phyloP scores from a whole-genome alignment of 805 yeast species.

The Saturnispora hagleri region DNA sequence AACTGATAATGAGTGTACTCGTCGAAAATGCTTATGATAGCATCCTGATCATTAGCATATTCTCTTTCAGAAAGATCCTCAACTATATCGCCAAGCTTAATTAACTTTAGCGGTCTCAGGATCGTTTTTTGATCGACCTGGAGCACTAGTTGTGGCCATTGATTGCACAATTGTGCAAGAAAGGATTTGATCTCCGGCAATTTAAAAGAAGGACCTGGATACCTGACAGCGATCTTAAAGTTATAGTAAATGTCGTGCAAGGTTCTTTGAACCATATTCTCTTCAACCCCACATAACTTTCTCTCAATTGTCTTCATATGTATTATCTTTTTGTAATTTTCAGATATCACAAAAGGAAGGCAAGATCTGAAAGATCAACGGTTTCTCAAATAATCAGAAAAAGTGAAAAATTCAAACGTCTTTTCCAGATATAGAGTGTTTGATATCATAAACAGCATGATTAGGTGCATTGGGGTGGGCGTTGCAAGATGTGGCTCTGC shows the following conservation, averaged over 20 bases:
- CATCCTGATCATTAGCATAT: background rate
- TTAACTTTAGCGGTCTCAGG: background rate
- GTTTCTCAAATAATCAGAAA: background rate
- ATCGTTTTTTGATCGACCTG: background rate
- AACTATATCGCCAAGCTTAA: background rate
- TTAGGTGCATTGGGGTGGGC: background rate
- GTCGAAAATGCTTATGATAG: background rate
- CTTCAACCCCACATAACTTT: conserved; percentile 7
- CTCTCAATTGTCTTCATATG: background rate
- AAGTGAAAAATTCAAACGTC: background rate
- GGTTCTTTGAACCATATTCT: background rate
- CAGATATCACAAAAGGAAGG: background rate
- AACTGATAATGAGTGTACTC: conserved; percentile 7
- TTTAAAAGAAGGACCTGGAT: background rate
- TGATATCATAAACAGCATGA: background rate
- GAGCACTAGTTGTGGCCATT: conserved; percentile 10
- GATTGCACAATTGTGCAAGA: conserved; percentile 1
- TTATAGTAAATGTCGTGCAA: conserved; percentile 3
- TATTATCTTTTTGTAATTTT: background rate
- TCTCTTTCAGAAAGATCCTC: background rate
- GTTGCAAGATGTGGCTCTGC: background rate
- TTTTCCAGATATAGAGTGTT: background rate
- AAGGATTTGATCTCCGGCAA: background rate
- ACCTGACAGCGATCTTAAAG: conserved; percentile 9
- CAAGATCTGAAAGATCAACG: background rate